These are phyloP conservation scores for Spathaspora sp. DNA, from an alignment of 805 yeast species.

Conservation along the genomic window DNA sequence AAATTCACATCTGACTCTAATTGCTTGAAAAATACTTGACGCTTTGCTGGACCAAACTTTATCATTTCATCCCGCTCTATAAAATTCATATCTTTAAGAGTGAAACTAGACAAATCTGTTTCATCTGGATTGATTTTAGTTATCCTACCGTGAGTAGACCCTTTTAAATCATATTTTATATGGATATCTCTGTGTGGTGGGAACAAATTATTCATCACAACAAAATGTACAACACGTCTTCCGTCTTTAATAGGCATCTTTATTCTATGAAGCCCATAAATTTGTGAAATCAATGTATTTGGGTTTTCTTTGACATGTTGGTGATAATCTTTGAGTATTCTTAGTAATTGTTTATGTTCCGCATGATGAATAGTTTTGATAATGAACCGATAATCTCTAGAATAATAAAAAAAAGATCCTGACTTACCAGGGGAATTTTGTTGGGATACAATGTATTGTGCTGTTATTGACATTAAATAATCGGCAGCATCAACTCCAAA, in stretches of 20 bases:
- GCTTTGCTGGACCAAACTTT: constrained; percentile 72
- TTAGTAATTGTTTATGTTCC: constrained; percentile 82
- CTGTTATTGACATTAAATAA: constrained; percentile 85
- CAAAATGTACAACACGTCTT: constrained; percentile 76
- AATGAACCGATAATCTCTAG: constrained; percentile 89
- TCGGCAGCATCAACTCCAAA: constrained; percentile 96
- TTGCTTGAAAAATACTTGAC: constrained; percentile 60
- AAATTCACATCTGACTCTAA: constrained; percentile 71
- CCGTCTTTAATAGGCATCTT: constrained; percentile 74
- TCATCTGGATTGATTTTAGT: constrained; percentile 36
- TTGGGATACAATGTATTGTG: constrained; percentile 88
- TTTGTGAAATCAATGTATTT: constrained; percentile 87
- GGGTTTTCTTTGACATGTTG: constrained; percentile 80
- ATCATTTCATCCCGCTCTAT: constrained; percentile 60
- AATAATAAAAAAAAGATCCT: constrained; percentile 93
- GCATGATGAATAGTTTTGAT: constrained; percentile 93
- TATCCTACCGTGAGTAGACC: constrained; percentile 80
- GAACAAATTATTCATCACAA: constrained; percentile 95
- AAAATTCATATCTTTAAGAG: constrained; percentile 89
- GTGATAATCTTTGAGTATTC: constrained; percentile 71
- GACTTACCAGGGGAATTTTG: constrained; percentile 95
- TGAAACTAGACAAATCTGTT: constrained; percentile 33
- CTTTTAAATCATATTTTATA: constrained; percentile 84
- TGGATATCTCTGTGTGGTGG: constrained; percentile 91
- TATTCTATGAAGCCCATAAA: constrained; percentile 91